phyloP scores from a whole-genome alignment of 2,329 filamentous ascomycete species.

The Macrophomina tecta region DNA sequence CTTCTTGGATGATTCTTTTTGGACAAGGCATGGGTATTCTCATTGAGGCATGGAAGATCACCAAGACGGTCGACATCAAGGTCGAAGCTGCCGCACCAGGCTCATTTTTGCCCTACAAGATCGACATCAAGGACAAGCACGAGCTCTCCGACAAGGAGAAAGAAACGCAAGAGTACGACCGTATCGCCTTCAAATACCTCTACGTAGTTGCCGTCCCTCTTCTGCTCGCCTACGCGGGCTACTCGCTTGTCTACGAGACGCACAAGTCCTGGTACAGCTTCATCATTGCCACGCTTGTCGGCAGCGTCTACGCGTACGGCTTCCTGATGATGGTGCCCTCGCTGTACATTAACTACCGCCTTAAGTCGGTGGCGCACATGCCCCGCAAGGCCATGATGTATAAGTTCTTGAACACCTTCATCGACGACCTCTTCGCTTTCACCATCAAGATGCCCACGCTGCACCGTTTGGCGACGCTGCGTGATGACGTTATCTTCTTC shows the following conservation, averaged over 20 bases:
- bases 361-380: conserved; percentile 93
- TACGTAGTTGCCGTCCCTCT: conserved; percentile 91
- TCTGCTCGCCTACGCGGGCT: conserved; percentile 84
- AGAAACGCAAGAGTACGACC: conserved; percentile 98
- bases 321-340: conserved; percentile 99
- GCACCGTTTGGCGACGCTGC: conserved; percentile 87
- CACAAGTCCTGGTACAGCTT: conserved; percentile 99
- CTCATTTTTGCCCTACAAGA: conserved; percentile 76
- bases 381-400: conserved; percentile 95
- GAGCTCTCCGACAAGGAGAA: conserved; percentile 92
- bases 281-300: conserved; percentile 91
- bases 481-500: conserved; percentile 98
- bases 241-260: conserved; percentile 88
- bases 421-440: conserved; percentile 97
- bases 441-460: conserved; percentile 99
- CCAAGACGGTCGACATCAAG: conserved; percentile 89
- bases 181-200: conserved; percentile 97
- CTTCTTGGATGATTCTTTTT: conserved; percentile 98
- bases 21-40: conserved; percentile 85
- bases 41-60: conserved; percentile 91
- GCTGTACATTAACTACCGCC: conserved; percentile 98
- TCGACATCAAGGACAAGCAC: conserved; percentile 96
- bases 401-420: conserved; percentile 98
- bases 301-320: conserved; percentile 95
- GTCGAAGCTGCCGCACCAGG: conserved; percentile 71